Evolutionary conservation across 2,329 filamentous ascomycete species (phyloP).

Genomic region (Diaporthe sp.): DNA sequence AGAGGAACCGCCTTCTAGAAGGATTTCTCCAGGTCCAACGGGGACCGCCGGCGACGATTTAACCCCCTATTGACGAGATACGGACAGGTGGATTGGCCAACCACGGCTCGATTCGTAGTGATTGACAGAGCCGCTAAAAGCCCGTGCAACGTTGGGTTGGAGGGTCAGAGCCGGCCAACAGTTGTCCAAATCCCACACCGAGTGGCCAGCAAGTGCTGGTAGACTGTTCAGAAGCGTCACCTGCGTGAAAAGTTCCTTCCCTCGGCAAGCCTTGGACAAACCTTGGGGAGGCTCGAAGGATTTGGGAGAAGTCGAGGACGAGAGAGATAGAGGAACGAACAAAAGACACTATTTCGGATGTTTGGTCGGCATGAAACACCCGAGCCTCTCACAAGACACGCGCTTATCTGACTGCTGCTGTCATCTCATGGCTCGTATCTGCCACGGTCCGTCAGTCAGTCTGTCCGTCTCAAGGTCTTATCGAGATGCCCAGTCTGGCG

Average conservation of each 20-base stretch:
- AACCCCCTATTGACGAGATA: slow-evolving; percentile 5
- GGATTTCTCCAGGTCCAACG: slow-evolving; percentile 20
- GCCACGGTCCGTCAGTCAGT: neutral
- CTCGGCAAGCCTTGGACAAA: slow-evolving; percentile 2
- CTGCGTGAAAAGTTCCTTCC: neutral
- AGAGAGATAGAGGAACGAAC: slow-evolving; percentile 4
- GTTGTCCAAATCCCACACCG: slow-evolving; percentile 8
- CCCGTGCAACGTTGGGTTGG: slow-evolving; percentile 23
- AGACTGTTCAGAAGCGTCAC: no score
- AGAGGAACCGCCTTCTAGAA: slow-evolving; percentile 32
- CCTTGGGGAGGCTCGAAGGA: neutral
- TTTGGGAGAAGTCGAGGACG: neutral
- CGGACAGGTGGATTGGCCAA: neutral
- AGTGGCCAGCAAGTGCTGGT: neutral
- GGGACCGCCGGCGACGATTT: slow-evolving; percentile 8
- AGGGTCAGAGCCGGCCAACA: neutral
- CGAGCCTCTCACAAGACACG: slow-evolving; percentile 10
- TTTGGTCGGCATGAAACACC: neutral
- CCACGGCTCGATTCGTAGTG: neutral
- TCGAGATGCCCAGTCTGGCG: slow-evolving; percentile 21
- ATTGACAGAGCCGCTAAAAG: slow-evolving; percentile 24
- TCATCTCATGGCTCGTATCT: slow-evolving; percentile 16
- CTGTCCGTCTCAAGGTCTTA: slow-evolving; percentile 8
- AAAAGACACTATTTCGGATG: neutral
- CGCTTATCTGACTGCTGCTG: slow-evolving; percentile 7